Percentiles rank a stretch among this genome's conserved stretches.
phyloP scores from a whole-genome alignment of 2,329 filamentous ascomycete genomes.

The Fusarium albosuccineum region DNA sequence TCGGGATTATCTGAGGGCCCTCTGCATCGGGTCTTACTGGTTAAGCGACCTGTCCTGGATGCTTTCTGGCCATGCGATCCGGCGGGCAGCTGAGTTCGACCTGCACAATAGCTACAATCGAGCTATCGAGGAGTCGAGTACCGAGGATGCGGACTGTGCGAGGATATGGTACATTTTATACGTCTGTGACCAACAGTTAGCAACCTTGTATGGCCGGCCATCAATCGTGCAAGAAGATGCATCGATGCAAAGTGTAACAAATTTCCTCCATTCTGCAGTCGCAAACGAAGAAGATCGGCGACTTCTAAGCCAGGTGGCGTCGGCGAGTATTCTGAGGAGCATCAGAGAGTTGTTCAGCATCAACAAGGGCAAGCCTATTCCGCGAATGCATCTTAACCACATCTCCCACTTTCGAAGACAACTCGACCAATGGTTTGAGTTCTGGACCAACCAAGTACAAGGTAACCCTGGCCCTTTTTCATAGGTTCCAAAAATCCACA shows the following conservation, averaged over 20 bases:
- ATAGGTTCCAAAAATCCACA: neutral
- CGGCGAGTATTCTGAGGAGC: conserved; percentile 68
- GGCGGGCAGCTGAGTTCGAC: conserved; percentile 61
- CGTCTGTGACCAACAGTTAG: conserved; percentile 71
- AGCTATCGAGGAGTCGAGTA: conserved; percentile 50
- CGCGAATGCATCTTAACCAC: conserved; percentile 64
- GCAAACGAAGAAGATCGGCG: conserved; percentile 66
- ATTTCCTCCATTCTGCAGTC: conserved; percentile 62
- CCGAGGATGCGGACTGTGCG: conserved; percentile 60
- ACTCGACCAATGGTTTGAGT: conserved; percentile 52
- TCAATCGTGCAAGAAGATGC: conserved; percentile 68
- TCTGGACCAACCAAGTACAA: conserved; percentile 49
- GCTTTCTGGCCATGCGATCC: conserved; percentile 65
- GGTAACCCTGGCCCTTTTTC: conserved; percentile 17
- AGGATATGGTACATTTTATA: conserved; percentile 72
- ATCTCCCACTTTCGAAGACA: conserved; percentile 49
- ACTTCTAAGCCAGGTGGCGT: conserved; percentile 67
- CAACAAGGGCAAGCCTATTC: conserved; percentile 65
- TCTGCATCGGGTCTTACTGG: conserved; percentile 73
- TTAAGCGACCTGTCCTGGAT: conserved; percentile 72
- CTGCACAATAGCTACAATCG: conserved; percentile 55
- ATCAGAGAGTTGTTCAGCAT: conserved; percentile 67
- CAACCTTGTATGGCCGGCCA: conserved; percentile 70
- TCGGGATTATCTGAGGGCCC: conserved; percentile 67
- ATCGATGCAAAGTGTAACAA: conserved; percentile 67